A percentile compares a stretch with the other conserved stretches of the same genome.
phyloP scores from a whole-genome alignment of 352 stramenopile genomes.

The Pythium periplocum region DNA sequence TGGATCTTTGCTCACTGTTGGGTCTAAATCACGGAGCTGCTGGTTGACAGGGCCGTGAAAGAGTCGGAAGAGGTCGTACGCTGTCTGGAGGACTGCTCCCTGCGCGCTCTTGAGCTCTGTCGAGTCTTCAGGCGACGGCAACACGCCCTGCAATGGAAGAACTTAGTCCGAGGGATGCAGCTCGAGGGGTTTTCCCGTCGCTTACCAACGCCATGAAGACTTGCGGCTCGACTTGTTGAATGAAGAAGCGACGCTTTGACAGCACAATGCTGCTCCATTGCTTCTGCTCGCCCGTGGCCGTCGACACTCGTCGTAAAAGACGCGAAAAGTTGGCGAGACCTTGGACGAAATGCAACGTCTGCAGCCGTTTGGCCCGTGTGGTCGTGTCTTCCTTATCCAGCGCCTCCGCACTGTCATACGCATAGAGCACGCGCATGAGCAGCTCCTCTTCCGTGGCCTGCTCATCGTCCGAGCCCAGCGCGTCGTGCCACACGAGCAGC shows the following conservation, averaged over 20 bases:
- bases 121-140: conserved; percentile 5
- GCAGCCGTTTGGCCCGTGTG: conserved; percentile 12
- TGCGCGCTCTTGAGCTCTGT: conserved; percentile 32
- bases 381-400: no score
- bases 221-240: conserved; percentile 49
- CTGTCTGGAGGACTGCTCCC: conserved; percentile 27
- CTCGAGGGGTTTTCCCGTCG: background rate
- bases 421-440: conserved; percentile 41
- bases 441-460: conserved; percentile 52
- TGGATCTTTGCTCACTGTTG: background rate
- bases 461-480: conserved; percentile 61
- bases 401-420: conserved; percentile 1
- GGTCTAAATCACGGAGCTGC: conserved; percentile 13
- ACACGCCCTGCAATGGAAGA: no score
- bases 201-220: conserved; percentile 57
- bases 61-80: conserved; percentile 50
- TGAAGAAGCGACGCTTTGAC: conserved; percentile 29
- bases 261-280: conserved; percentile 47
- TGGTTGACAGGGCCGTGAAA: conserved; percentile 50
- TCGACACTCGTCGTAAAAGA: conserved; percentile 16
- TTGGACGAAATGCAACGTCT: conserved; percentile 44
- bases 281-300: background rate
- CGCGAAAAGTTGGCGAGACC: conserved; percentile 48
- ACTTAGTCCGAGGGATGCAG: no score
- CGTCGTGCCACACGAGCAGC: conserved; percentile 60